Percentiles rank a stretch among this genome's conserved stretches.
Evolutionary conservation across 768 basidiomycete genomes (phyloP).

Genomic region (Pisolithus albus): DNA sequence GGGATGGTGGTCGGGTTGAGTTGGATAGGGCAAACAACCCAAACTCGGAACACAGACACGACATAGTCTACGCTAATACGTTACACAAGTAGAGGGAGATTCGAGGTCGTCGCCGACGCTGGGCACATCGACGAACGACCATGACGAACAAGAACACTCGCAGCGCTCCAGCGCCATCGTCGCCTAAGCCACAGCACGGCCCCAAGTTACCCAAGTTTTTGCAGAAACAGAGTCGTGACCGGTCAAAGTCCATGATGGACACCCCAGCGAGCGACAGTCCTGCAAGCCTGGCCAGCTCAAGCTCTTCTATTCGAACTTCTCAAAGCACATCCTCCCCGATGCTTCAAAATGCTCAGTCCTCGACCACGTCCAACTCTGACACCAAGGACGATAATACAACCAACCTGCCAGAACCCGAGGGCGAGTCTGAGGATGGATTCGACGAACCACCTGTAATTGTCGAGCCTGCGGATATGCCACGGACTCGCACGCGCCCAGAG

Average conservation of each 20-base stretch:
- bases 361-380: constrained; percentile 23
- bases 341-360: constrained; percentile 16
- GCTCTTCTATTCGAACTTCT: constrained; percentile 30
- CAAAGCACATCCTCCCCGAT: constrained; percentile 27
- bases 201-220: constrained; percentile 65
- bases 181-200: constrained; percentile 34
- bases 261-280: constrained; percentile 28
- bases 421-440: constrained; percentile 26
- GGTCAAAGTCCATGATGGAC: constrained; percentile 48
- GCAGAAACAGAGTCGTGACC: constrained; percentile 56
- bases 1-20: background rate
- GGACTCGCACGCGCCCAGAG: constrained; percentile 49
- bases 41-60: constrained; percentile 12
- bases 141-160: constrained; percentile 46
- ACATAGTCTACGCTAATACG: background rate
- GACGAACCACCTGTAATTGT: constrained; percentile 62
- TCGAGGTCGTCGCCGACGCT: constrained; percentile 15
- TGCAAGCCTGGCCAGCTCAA: constrained; percentile 35
- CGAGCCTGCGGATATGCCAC: constrained; percentile 51
- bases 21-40: constrained; percentile 17
- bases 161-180: constrained; percentile 35
- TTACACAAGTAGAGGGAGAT: too few relatives aligned
- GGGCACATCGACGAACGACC: background rate
- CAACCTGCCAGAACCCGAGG: constrained; percentile 18
- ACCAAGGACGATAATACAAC: constrained; percentile 21